Evolutionary conservation across 2,329 filamentous ascomycete genomes (phyloP).

Genomic region (Fusarium vanettenii): DNA sequence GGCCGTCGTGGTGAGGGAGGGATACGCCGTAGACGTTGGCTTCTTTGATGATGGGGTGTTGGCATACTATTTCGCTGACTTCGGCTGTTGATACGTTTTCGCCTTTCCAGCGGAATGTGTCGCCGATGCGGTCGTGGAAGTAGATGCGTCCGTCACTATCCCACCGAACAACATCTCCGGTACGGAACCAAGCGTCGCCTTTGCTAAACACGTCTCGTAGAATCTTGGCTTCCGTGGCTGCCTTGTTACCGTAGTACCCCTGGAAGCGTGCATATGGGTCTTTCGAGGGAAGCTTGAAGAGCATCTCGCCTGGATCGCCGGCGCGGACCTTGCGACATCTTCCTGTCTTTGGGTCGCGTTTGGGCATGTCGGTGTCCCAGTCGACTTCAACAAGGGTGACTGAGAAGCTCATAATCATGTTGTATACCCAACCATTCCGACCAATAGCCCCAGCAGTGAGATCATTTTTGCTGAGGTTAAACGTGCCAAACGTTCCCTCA

Average conservation of each 20-base stretch:
- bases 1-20: slow-evolving; percentile 83
- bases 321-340: slow-evolving; percentile 70
- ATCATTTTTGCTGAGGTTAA: slow-evolving; percentile 80
- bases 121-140: slow-evolving; percentile 85
- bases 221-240: slow-evolving; percentile 79
- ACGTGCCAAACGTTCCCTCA: slow-evolving; percentile 75
- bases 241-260: slow-evolving; percentile 82
- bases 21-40: slow-evolving; percentile 89
- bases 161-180: slow-evolving; percentile 83
- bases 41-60: slow-evolving; percentile 75
- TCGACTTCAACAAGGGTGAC: slow-evolving; percentile 77
- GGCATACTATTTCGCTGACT: slow-evolving; percentile 79
- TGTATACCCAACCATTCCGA: slow-evolving; percentile 72
- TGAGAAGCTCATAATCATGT: slow-evolving; percentile 61
- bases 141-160: slow-evolving; percentile 78
- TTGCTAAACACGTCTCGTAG: slow-evolving; percentile 77
- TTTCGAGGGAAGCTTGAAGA: slow-evolving; percentile 75
- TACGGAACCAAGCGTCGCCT: slow-evolving; percentile 85
- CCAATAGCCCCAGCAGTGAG: slow-evolving; percentile 83
- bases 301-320: slow-evolving; percentile 79
- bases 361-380: slow-evolving; percentile 74
- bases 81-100: slow-evolving; percentile 87
- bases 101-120: slow-evolving; percentile 84
- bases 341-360: slow-evolving; percentile 75
- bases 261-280: slow-evolving; percentile 77